Evolutionary conservation across 208 protist species (phyloP), one percentile per base, ranked within the genome.

Genomic region (Acanthamoeba lenticulata): DNA sequence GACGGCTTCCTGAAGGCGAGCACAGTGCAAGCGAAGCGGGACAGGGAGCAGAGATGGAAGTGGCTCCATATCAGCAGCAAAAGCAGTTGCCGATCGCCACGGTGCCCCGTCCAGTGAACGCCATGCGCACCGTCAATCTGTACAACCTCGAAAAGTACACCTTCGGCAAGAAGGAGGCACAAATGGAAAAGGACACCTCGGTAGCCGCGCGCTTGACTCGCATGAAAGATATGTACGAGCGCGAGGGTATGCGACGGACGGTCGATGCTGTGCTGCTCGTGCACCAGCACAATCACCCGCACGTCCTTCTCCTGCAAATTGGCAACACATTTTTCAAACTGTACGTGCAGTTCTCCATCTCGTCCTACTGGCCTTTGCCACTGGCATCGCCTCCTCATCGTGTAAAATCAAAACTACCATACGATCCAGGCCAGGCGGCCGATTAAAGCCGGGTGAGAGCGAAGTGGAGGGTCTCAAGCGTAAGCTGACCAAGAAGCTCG

Each of bases 251-350:
- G 32, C 96, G 98, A 60, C 96, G 96, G 55, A 98, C 98, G 1
- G 98, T 99, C 4, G 98, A 98, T 92, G 98, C 96, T 2, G 97
- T 99, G 13, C 96, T 99, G 3, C 94, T 99, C 32, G 98, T 98
- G 6, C 98, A 99, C 93, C 95, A 98, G n/a, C 98, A 98, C 94
- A 96, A 97, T 42, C 98, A 99, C 94, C 98, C 98, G 9, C 98
- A 99, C 95, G 94, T 99, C 19, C 69, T 99, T 1, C 86, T 99
- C 36, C 95, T 99, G 55, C 98, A 98, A 60, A 95, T 96, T 27
- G 92, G 88, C 40, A 94, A 93, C 91, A 79, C 72, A 17, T 95
- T 92, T 81, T 95, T 93, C 72, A 95, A 96, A 92, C 65, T 96
- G 95, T 96, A 74, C 29, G 65, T 15, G 47, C 47, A 52, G 47